Base-by-base conservation (phyloP, 192 early-diverging fungal genomes). In the Cetraspora pellucida region DNA sequence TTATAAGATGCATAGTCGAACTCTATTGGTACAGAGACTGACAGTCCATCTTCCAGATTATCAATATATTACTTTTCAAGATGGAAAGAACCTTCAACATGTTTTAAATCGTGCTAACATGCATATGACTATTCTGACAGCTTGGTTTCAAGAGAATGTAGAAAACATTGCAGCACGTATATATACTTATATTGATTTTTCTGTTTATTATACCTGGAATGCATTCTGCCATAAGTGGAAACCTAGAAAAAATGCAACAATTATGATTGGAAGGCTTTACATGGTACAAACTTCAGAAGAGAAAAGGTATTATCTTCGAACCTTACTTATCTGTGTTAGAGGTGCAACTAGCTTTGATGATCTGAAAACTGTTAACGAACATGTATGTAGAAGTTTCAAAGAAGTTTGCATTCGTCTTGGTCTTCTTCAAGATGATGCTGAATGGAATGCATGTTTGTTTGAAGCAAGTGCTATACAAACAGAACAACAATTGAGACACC, bases 1-100 rank as follows among this genome's bases (percentile, higher is more conserved):
- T 28, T 82, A 79, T 61, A 54, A 52, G 9, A 28, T 79, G 55
- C 81, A 82, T 49, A 23, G 52, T 11, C 47, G 72, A 6, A 55
- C 31, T 21, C 77, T 77, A n/a, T 0, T 23, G 11, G 50, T 78
- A 28, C 23, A 50, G 25, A 55, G 81, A 67, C 63, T 78, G 17
- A n/a, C 25, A 1, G 71, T 81, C 16, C 77, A 81, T 44, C 73
- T 76, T 25, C 55, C 25, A 7, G 77, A 31, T 13, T 1, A 66
- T 0, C 72, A 74, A 4, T 4, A 27, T 11, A 17, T 30, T 37
- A 28, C 31, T 13, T 79, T 74, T 45, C 16, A 44, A 25, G 49
- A 49, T 9, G 54, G 58, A 6, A 70, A 79, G 25, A 11, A 19
- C 10, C 44, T 75, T 2, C 45, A 49, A 9, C 25, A 65, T 50